Evolutionary conservation across 345 rosid species (phyloP).

Genomic region (thale cress (Arabidopsis thaliana)): DNA sequence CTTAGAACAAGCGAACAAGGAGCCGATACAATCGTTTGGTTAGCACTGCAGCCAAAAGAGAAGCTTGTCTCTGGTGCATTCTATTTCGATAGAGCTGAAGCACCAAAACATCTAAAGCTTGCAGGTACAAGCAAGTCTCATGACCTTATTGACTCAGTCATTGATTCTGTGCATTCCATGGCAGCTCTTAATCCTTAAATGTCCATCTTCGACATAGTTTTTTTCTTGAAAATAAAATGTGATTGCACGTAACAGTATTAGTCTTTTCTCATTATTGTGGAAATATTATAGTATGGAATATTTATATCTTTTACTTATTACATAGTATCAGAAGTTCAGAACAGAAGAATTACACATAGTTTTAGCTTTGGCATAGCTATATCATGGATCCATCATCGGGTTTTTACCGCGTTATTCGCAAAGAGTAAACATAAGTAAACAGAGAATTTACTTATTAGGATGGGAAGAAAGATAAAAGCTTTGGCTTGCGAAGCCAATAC

Average conservation of each 20-base stretch:
- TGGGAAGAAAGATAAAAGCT: conserved; percentile 35
- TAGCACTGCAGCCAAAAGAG: conserved; percentile 84
- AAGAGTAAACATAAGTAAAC: background rate
- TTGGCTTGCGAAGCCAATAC: conserved; percentile 55
- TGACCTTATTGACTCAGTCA: conserved; percentile 54
- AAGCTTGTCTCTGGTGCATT: conserved; percentile 73
- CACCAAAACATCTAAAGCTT: conserved; percentile 70
- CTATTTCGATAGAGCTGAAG: conserved; percentile 89
- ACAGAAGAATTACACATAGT: conserved; percentile 5
- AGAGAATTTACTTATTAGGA: conserved; percentile 28
- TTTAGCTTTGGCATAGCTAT: conserved; percentile 3
- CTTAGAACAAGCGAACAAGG: conserved; percentile 85
- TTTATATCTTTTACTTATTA: conserved; percentile 20
- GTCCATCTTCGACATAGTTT: background rate
- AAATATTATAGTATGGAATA: background rate
- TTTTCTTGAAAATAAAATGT: conserved; percentile 9
- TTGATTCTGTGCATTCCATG: conserved; percentile 56
- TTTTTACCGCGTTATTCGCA: background rate
- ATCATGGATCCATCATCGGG: conserved; percentile 6
- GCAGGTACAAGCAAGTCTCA: conserved; percentile 71
- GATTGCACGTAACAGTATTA: background rate
- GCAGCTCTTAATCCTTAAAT: conserved; percentile 39
- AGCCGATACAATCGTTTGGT: conserved; percentile 83
- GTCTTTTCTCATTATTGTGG: background rate
- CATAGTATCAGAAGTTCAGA: conserved; percentile 13